phyloP scores from a whole-genome alignment of 371 early-diverging fungal species.

The Encephalitozoon hellem region DNA sequence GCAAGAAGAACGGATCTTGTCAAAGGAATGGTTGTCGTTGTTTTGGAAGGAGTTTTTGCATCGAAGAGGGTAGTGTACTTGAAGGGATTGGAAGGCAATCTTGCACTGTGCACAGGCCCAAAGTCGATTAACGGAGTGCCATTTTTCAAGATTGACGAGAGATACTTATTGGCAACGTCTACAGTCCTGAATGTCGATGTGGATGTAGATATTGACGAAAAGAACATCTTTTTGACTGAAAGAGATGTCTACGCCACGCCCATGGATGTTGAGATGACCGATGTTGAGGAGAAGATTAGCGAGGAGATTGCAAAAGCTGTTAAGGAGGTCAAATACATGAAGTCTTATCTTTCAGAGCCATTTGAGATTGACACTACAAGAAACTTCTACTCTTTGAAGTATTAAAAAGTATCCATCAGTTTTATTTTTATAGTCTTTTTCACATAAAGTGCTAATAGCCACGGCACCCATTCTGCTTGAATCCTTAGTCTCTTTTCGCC shows the following conservation, averaged over 20 bases:
- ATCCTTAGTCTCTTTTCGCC: background rate
- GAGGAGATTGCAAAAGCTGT: constrained; percentile 31
- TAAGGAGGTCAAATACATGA: constrained; percentile 34
- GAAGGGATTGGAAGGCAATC: constrained; percentile 38
- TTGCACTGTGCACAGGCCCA: constrained; percentile 47
- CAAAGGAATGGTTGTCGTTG: constrained; percentile 53
- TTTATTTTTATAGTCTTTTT: background rate
- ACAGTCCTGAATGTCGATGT: constrained; percentile 32
- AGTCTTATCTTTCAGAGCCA: constrained; percentile 38
- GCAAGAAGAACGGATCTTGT: constrained; percentile 43
- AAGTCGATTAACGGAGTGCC: constrained; percentile 39
- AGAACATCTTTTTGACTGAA: constrained; percentile 2
- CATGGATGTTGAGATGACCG: constrained; percentile 33
- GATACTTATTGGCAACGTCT: constrained; percentile 50
- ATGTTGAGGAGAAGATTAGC: constrained; percentile 25
- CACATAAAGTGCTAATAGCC: too few relatives aligned
- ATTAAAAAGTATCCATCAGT: constrained; percentile 41
- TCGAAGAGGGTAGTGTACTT: constrained; percentile 47
- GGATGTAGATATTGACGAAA: constrained; percentile 21
- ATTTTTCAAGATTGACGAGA: constrained; percentile 57
- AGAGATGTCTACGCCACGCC: constrained; percentile 19
- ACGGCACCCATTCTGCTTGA: too few relatives aligned
- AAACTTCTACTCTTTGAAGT: constrained; percentile 48
- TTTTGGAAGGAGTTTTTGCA: constrained; percentile 55
- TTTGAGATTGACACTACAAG: constrained; percentile 43